Conservation (phyloP, 2,329 filamentous ascomycete genomes). For the Neofusicoccum laricinum region DNA sequence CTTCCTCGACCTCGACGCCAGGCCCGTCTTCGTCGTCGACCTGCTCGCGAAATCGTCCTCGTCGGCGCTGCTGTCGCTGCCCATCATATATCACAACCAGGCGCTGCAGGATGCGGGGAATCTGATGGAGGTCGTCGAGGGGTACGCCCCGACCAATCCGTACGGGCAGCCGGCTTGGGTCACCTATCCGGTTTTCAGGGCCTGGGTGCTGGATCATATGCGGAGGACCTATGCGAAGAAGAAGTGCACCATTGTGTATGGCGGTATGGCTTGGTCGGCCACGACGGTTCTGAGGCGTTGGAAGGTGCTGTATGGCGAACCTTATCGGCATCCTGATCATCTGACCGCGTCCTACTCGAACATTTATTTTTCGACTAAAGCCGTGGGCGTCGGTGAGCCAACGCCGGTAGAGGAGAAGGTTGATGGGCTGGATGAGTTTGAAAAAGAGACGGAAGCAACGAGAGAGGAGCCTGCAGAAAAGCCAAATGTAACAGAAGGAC, state of each 20-base stretch:
- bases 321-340: neutral
- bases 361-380: conserved; percentile 5
- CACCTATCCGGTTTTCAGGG: conserved; percentile 7
- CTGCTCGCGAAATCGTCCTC: neutral
- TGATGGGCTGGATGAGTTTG: neutral
- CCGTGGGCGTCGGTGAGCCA: neutral
- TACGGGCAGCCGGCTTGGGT: conserved; percentile 15
- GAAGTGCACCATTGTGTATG: conserved; percentile 6
- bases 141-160: neutral
- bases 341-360: conserved; percentile 10
- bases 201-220: conserved; percentile 10
- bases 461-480: neutral
- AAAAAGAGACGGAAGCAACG: neutral
- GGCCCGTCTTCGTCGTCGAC: conserved; percentile 12
- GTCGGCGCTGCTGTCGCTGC: neutral
- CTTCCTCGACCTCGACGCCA: conserved; percentile 5
- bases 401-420: neutral
- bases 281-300: conserved; percentile 8
- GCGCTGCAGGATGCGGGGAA: conserved; percentile 2
- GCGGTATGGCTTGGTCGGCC: neutral
- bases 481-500: neutral
- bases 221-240: neutral
- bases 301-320: conserved; percentile 8
- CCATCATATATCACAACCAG: conserved; percentile 12
- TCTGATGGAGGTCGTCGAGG: conserved; percentile 4